These are phyloP conservation scores for Pseudogymnoascus sp. DNA, from an alignment of 2,329 filamentous ascomycete genomes.

Conservation along the genomic window DNA sequence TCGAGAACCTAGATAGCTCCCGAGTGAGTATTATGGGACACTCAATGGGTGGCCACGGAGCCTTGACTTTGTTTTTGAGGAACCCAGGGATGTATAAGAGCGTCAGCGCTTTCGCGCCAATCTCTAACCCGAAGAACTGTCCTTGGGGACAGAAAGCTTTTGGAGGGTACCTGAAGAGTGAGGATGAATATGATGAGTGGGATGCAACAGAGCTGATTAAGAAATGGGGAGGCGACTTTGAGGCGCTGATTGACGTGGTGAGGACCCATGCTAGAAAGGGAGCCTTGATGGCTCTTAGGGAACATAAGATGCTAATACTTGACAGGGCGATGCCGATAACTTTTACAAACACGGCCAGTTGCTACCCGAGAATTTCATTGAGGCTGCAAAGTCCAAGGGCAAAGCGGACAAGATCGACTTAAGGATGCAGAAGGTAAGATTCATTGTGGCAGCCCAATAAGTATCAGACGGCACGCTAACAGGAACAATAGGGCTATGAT, in stretches of 20 bases:
- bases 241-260: slow-evolving; percentile 81
- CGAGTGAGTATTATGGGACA: slow-evolving; percentile 84
- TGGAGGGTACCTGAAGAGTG: slow-evolving; percentile 70
- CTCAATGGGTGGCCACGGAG: slow-evolving; percentile 95
- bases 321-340: slow-evolving; percentile 79
- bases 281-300: not conserved
- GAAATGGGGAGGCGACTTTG: slow-evolving; percentile 62
- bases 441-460: not conserved
- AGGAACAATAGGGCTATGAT: slow-evolving; percentile 63
- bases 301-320: not conserved
- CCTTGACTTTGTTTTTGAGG: slow-evolving; percentile 83
- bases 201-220: slow-evolving; percentile 87
- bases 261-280: slow-evolving; percentile 29
- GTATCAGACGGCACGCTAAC: not conserved
- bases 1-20: slow-evolving; percentile 60
- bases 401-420: slow-evolving; percentile 63
- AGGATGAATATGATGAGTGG: slow-evolving; percentile 75
- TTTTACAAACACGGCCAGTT: slow-evolving; percentile 95
- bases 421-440: slow-evolving; percentile 67
- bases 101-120: slow-evolving; percentile 85
- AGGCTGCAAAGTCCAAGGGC: slow-evolving; percentile 69
- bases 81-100: slow-evolving; percentile 85
- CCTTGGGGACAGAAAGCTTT: slow-evolving; percentile 98
- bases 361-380: slow-evolving; percentile 84
- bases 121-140: slow-evolving; percentile 75